These are phyloP conservation scores for Lignosus rhinocerotis DNA, from an alignment of 1,284 basidiomycete genomes.

Conservation along the genomic window DNA sequence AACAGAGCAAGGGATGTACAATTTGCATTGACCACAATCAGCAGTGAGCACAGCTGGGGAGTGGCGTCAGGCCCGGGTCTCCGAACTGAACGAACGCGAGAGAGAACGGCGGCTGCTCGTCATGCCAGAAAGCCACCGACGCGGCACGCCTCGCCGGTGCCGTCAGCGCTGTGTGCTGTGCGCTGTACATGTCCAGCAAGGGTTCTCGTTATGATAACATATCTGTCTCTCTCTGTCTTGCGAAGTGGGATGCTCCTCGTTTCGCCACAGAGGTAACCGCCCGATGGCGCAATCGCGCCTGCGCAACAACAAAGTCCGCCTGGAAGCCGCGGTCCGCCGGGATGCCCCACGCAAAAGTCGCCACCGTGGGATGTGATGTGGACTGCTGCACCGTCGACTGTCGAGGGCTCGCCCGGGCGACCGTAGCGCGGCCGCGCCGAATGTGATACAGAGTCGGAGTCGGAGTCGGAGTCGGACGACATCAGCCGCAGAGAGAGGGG, in stretches of 20 bases:
- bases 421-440: not conserved
- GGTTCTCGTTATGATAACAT: conserved; percentile 8
- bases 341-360: not conserved
- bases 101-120: too few relatives aligned
- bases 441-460: not conserved
- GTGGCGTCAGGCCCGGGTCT: not conserved
- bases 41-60: not conserved
- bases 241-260: too few relatives aligned
- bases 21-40: too few relatives aligned
- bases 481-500: not conserved
- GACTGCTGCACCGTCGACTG: too few relatives aligned
- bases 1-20: too few relatives aligned
- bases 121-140: conserved; percentile 13
- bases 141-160: conserved; percentile 14
- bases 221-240: not conserved
- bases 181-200: too few relatives aligned
- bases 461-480: not conserved
- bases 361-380: too few relatives aligned
- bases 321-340: not conserved
- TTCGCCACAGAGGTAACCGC: not conserved
- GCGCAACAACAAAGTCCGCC: not conserved
- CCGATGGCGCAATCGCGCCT: conserved; percentile 15
- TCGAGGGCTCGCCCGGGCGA: not conserved
- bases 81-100: not conserved
- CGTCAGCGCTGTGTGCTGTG: conserved; percentile 17